A percentile compares a stretch with the other conserved stretches of the same genome.
phyloP scores from a whole-genome alignment of 305 asterid species.

The Fraxinus velutina region DNA sequence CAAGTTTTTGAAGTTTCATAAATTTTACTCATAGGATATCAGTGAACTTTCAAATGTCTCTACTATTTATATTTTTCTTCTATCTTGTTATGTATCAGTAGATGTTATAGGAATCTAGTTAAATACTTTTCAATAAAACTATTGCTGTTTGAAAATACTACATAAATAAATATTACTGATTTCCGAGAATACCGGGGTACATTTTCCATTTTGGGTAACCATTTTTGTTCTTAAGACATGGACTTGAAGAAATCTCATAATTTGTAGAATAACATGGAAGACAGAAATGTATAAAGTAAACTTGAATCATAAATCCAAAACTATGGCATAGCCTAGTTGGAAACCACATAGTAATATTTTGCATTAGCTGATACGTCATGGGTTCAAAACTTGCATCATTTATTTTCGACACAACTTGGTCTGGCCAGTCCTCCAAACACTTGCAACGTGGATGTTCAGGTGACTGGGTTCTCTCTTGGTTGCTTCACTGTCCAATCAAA shows the following conservation, averaged over 20 bases:
- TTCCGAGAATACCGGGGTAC: background rate
- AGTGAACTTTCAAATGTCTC: background rate
- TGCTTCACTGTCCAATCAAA: background rate
- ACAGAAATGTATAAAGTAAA: constrained; percentile 4
- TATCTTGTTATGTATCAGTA: background rate
- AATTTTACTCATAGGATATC: background rate
- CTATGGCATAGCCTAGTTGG: background rate
- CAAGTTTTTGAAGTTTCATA: background rate
- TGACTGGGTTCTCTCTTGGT: background rate
- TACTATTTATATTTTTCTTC: background rate
- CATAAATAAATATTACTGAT: background rate
- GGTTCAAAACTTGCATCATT: background rate
- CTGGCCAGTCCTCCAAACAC: background rate
- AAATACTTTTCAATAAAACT: background rate
- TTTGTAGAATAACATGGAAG: background rate
- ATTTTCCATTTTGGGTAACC: background rate
- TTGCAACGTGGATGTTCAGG: constrained; percentile 3
- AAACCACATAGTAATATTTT: background rate
- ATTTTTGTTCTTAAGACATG: background rate
- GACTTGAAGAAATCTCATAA: background rate
- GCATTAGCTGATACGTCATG: constrained; percentile 1
- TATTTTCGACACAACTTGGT: constrained; percentile 4
- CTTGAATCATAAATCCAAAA: background rate
- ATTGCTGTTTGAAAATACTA: constrained; percentile 1
- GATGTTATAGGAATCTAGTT: background rate